Evolutionary conservation across 345 rosid species (phyloP).

Genomic region (Turritis glabra): DNA sequence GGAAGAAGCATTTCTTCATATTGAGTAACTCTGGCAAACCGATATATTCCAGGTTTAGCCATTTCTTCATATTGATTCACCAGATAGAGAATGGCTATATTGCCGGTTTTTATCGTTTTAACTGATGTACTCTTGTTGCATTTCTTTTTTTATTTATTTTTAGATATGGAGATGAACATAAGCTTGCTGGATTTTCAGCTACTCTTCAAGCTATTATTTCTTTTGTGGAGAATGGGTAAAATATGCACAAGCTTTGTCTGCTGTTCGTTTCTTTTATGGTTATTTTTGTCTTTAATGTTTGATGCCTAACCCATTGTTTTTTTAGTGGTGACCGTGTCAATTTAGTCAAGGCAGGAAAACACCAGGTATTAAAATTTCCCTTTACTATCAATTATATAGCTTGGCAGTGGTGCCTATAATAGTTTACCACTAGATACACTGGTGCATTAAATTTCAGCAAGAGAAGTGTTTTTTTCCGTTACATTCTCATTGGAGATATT

Average conservation of each 20-base stretch:
- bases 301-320: slow-evolving; percentile 33
- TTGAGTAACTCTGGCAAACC: slow-evolving; percentile 99
- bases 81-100: background rate
- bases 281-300: background rate
- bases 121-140: background rate
- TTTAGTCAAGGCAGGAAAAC: slow-evolving; percentile 86
- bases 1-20: slow-evolving; percentile 97
- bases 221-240: slow-evolving; percentile 92
- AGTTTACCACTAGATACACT: background rate
- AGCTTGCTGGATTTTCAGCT: slow-evolving; percentile 98
- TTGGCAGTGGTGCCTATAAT: background rate
- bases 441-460: background rate
- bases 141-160: slow-evolving; percentile 13
- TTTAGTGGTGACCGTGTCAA: slow-evolving; percentile 80
- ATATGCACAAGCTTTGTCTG: slow-evolving; percentile 27
- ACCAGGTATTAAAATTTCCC: slow-evolving; percentile 57
- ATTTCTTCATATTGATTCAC: slow-evolving; percentile 12
- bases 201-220: slow-evolving; percentile 99
- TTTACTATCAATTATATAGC: background rate
- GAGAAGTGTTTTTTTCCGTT: background rate
- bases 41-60: slow-evolving; percentile 83
- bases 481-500: slow-evolving; percentile 1
- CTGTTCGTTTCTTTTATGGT: slow-evolving; percentile 3
- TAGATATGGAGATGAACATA: slow-evolving; percentile 98
- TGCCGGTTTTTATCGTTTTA: background rate